Base-by-base conservation (phyloP, 768 basidiomycete genomes). In the Trametes cubensis region DNA sequence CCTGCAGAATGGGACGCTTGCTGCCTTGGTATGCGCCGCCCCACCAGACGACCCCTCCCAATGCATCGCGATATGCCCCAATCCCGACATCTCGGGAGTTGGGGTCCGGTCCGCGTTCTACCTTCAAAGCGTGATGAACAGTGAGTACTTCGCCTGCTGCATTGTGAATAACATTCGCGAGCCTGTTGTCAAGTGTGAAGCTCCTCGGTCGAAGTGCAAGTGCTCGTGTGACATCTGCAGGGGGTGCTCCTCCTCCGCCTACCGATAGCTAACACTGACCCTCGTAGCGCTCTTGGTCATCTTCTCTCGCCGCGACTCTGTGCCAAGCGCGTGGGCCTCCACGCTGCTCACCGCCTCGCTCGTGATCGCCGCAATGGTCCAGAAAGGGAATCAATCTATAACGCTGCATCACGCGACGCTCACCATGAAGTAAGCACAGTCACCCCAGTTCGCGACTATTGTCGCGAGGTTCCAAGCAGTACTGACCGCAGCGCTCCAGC, bases 51-150 rank as follows among this genome's bases (percentile, higher is more conserved):
- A 40, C 26, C 18, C 25, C 18, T 59, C 25, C 1, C 38, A 14
- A 20, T 66, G 65, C 34, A 28, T 47, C 13, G 67, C 66, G 28
- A 66, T 71, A 54, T 67, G 65, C 34, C 65, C 70, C 0, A 72
- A 72, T 26, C 51, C 64, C 4, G 71, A 72, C 50, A 57, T 72
- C 3, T 60, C 69, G 1, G 71, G 71, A 14, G 61, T 72, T 25
- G 71, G 71, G 4, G 71, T 72, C 2, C 56, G 71, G 21, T 55
- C 64, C 14, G 71, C 71, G 23, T 72, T 72, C 62, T 72, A 72
- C 42, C 18, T 67, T 4, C 71, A 72, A 44, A 72, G 71, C 38
- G 20, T 67, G 13, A 48, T 72, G 50, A 69, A 70, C 44, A 63
- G 71, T 70, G 50, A 57, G 71, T 64, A 26, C 6, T 14, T 6